Percentiles rank a stretch among this genome's conserved stretches.
These are phyloP conservation scores for Trichoderma arundinaceum DNA, from an alignment of 2,329 filamentous ascomycete species.

Conservation along the genomic window DNA sequence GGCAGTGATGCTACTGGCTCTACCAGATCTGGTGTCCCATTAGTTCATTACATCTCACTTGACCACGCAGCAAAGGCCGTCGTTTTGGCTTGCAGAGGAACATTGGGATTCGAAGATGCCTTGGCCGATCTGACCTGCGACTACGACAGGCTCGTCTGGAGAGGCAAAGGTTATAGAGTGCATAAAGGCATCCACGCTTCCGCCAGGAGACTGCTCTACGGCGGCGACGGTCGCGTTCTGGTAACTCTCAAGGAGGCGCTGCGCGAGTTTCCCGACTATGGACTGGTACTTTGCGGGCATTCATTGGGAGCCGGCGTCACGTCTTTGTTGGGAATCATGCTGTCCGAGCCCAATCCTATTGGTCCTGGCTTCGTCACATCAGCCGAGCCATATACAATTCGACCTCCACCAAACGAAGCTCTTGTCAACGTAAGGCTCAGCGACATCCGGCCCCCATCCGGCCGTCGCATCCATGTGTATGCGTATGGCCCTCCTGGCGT, in stretches of 20 bases:
- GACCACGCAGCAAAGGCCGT: constrained; percentile 75
- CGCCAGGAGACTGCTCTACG: constrained; percentile 69
- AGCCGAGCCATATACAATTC: constrained; percentile 51
- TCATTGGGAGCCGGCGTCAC: constrained; percentile 73
- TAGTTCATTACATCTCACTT: constrained; percentile 75
- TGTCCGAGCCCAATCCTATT: constrained; percentile 64
- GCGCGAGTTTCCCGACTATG: constrained; percentile 70
- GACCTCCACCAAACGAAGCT: constrained; percentile 46
- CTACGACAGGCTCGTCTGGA: constrained; percentile 69
- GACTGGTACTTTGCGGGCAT: constrained; percentile 71
- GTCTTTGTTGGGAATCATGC: constrained; percentile 71
- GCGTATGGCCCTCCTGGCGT: constrained; percentile 77
- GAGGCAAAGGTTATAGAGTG: constrained; percentile 68
- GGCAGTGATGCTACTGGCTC: constrained; percentile 69
- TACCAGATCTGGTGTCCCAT: constrained; percentile 68
- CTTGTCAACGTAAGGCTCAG: constrained; percentile 38
- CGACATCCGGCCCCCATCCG: constrained; percentile 63
- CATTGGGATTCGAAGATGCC: constrained; percentile 74
- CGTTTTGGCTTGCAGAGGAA: constrained; percentile 74
- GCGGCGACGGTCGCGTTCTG: constrained; percentile 69
- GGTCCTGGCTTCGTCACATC: constrained; percentile 69
- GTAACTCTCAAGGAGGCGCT: constrained; percentile 69
- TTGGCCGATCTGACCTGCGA: constrained; percentile 77
- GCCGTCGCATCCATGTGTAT: constrained; percentile 77
- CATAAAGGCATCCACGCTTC: constrained; percentile 78